These are phyloP conservation scores for Cladosporium sp. DNA, from an alignment of 2,329 filamentous ascomycete genomes.

Conservation along the genomic window DNA sequence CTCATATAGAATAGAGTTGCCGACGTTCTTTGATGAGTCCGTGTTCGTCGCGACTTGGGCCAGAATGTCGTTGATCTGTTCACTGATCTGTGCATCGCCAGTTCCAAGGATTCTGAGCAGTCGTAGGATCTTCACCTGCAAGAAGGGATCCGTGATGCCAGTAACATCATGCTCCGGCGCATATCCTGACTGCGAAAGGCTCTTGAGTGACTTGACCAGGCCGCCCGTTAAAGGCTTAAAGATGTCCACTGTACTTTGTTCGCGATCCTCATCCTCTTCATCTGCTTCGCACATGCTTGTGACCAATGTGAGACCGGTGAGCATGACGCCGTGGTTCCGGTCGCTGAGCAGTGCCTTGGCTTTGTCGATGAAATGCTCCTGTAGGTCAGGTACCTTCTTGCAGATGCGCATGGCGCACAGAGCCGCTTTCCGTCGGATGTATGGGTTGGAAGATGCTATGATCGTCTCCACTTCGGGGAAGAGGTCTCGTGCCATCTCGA, in stretches of 20 bases:
- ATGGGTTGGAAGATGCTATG: constrained; percentile 92
- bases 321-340: constrained; percentile 89
- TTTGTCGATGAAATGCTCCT: constrained; percentile 97
- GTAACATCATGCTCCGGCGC: constrained; percentile 97
- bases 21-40: constrained; percentile 96
- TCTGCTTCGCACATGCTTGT: constrained; percentile 93
- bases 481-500: constrained; percentile 97
- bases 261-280: constrained; percentile 76
- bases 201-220: constrained; percentile 87
- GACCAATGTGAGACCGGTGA: constrained; percentile 88
- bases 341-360: constrained; percentile 84
- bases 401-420: constrained; percentile 99
- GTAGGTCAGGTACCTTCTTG: constrained; percentile 93
- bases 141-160: constrained; percentile 94
- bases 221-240: constrained; percentile 84
- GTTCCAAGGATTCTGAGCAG: constrained; percentile 82
- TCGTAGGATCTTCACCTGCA: constrained; percentile 93
- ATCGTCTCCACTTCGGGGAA: constrained; percentile 95
- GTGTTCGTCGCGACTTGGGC: constrained; percentile 93
- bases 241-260: constrained; percentile 84
- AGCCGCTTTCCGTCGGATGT: constrained; percentile 93
- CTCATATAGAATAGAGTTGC: constrained; percentile 97
- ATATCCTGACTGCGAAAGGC: constrained; percentile 90
- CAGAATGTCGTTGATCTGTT: constrained; percentile 97
- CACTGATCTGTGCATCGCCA: constrained; percentile 83